phyloP scores from a whole-genome alignment of 495 filamentous ascomycete species.

The Rhypophila decipiens region DNA sequence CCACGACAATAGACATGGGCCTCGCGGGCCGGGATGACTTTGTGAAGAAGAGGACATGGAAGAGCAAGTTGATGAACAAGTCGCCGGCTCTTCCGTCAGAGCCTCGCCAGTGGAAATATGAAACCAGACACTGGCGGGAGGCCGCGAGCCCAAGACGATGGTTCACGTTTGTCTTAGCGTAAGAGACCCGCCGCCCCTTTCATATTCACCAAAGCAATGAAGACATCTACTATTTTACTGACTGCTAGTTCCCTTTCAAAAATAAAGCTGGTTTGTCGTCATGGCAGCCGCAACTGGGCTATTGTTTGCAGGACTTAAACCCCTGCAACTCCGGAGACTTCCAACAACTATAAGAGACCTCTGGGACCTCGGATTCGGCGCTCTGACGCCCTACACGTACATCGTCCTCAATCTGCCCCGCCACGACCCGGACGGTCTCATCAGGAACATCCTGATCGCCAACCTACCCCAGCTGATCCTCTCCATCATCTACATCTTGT shows the following conservation, averaged over 20 bases:
- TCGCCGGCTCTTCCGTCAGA: not conserved
- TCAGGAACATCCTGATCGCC: slow-evolving; percentile 27
- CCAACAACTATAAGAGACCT: slow-evolving; percentile 9
- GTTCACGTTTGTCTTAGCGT: too few species aligned
- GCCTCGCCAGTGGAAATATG: not conserved
- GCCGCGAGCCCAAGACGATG: too few species aligned
- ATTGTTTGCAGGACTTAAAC: not conserved
- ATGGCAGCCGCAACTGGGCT: not conserved
- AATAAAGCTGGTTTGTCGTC: slow-evolving; percentile 6
- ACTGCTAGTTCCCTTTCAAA: not conserved
- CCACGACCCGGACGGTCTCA: slow-evolving; percentile 9
- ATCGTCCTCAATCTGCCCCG: slow-evolving; percentile 9
- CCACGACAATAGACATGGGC: slow-evolving; percentile 15
- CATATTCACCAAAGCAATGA: too few species aligned
- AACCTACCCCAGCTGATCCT: slow-evolving; percentile 40
- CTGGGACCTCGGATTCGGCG: slow-evolving; percentile 23
- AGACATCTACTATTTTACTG: too few species aligned
- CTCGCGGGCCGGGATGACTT: slow-evolving; percentile 19
- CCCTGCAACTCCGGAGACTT: slow-evolving; percentile 9
- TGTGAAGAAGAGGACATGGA: not conserved
- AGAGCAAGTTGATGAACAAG: not conserved
- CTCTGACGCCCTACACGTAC: slow-evolving; percentile 19
- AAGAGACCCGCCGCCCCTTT: too few species aligned
- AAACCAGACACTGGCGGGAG: too few species aligned
- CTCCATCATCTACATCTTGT: slow-evolving; percentile 37